phyloP scores from a whole-genome alignment of 2,329 filamentous ascomycete genomes.

The Sclerotiophoma versabilis region DNA sequence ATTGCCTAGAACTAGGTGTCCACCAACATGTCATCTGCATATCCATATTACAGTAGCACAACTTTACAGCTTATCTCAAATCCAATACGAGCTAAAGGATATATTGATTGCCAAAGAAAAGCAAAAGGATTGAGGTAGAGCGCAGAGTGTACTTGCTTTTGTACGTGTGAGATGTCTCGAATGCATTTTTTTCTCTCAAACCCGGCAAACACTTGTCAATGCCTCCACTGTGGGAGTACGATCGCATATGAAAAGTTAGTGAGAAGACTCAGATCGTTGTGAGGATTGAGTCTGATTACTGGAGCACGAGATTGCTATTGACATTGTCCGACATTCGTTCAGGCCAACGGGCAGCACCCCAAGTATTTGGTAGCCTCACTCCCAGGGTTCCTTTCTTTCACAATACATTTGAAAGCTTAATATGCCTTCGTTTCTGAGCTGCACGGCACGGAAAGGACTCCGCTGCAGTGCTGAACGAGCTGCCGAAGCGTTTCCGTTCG shows the following conservation, averaged over 20 bases:
- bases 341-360: background rate
- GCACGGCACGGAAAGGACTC: slow-evolving; percentile 6
- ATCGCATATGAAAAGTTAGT: background rate
- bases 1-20: background rate
- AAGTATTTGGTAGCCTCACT: background rate
- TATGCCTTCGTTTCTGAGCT: background rate
- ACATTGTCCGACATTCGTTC: background rate
- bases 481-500: background rate
- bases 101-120: no score
- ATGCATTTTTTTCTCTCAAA: background rate
- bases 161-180: background rate
- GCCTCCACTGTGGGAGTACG: background rate
- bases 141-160: background rate
- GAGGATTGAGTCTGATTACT: background rate
- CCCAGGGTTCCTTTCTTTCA: no score
- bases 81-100: no score
- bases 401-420: background rate
- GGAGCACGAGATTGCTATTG: background rate
- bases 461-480: slow-evolving; percentile 1
- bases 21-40: background rate
- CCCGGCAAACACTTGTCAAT: background rate
- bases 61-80: background rate
- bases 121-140: no score
- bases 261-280: background rate
- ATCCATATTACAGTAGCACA: background rate